These are phyloP conservation scores for Aspergillus tanneri DNA, from an alignment of 2,329 filamentous ascomycete species.

Conservation along the genomic window DNA sequence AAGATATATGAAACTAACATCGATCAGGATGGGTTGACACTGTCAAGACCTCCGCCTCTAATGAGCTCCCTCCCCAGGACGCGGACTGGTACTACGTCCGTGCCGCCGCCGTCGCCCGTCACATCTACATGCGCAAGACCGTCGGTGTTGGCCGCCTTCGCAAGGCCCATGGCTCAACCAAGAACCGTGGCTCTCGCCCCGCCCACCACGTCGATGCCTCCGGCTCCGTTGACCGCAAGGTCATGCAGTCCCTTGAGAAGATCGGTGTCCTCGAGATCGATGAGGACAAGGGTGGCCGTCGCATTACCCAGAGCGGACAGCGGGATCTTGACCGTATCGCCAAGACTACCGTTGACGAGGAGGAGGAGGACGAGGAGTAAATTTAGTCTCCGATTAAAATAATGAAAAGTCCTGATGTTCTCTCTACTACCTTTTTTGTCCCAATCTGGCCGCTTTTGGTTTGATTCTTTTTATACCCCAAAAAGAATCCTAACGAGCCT, in stretches of 20 bases:
- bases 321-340: constrained; percentile 97
- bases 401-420: constrained; percentile 29
- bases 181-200: constrained; percentile 92
- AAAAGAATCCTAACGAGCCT: no score
- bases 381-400: constrained; percentile 33
- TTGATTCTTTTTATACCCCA: not conserved
- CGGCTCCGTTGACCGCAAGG: constrained; percentile 94
- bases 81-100: constrained; percentile 95
- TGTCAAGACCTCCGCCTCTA: constrained; percentile 95
- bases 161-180: constrained; percentile 92
- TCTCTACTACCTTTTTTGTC: constrained; percentile 10
- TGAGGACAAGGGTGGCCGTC: constrained; percentile 96
- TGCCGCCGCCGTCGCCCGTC: constrained; percentile 90
- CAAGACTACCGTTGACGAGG: constrained; percentile 62
- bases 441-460: constrained; percentile 1
- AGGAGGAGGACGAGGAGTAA: constrained; percentile 47
- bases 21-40: constrained; percentile 91
- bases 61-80: constrained; percentile 97
- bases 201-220: constrained; percentile 94
- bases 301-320: constrained; percentile 97
- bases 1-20: not conserved
- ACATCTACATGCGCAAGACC: constrained; percentile 99
- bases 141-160: constrained; percentile 97
- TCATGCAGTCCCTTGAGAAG: constrained; percentile 97
- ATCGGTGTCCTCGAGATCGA: constrained; percentile 97